Evolutionary conservation across 768 basidiomycete genomes (phyloP).

Genomic region (Termitomyces sp.): DNA sequence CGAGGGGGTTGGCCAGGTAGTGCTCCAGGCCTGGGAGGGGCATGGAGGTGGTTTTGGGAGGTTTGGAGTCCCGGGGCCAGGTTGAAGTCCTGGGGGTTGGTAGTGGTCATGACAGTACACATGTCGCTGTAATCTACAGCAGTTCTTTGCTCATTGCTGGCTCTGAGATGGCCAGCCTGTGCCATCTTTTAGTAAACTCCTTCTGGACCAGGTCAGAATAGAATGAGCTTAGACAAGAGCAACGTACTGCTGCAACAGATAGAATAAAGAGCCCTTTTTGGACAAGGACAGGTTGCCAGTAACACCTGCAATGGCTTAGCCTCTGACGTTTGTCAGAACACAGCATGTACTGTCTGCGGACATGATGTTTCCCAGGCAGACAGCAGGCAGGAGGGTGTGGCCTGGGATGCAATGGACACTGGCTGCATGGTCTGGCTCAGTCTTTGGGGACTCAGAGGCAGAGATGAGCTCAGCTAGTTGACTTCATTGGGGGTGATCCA

Average conservation of each 20-base stretch:
- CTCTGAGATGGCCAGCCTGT: slow-evolving; percentile 63
- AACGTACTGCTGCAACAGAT: slow-evolving; percentile 67
- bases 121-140: slow-evolving; percentile 68
- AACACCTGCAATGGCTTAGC: slow-evolving; percentile 34
- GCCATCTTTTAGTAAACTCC: slow-evolving; percentile 79
- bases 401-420: slow-evolving; percentile 49
- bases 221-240: not conserved
- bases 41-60: no score
- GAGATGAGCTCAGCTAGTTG: slow-evolving; percentile 67
- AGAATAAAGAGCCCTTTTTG: slow-evolving; percentile 69
- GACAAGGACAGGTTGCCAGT: slow-evolving; percentile 63
- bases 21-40: no score
- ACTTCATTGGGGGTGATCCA: no score
- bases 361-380: slow-evolving; percentile 69
- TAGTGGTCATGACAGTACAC: no score
- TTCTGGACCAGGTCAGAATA: slow-evolving; percentile 36
- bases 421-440: slow-evolving; percentile 20
- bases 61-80: no score
- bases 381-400: slow-evolving; percentile 59
- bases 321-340: slow-evolving; percentile 3
- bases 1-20: no score
- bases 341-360: slow-evolving; percentile 62
- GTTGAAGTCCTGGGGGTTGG: no score
- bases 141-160: slow-evolving; percentile 50
- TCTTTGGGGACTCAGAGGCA: slow-evolving; percentile 39